Evolutionary conservation across 108 stramenopile species (phyloP), one percentile per base, ranked within the genome.

Genomic region (Cyclostephanos tholiformis): DNA sequence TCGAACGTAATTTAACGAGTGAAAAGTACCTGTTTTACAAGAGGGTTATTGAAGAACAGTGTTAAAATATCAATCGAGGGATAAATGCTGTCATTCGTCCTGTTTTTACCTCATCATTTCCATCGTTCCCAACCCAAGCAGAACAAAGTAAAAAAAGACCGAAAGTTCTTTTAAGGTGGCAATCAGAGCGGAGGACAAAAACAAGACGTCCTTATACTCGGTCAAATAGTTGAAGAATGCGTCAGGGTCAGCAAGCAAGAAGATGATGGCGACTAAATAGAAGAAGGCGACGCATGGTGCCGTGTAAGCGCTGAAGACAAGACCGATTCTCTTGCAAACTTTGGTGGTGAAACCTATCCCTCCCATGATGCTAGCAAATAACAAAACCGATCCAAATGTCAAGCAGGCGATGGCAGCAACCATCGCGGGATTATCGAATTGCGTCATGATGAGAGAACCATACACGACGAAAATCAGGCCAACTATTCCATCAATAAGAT

Each of bases 271-370:
- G 46, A 77, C 56, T 29, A 77, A 51, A 43, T 77, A 77, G 53
- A 64, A 77, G 60, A 61, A 56, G 12, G 36, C 59, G 36, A 77
- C 65, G 32, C 63, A 77, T 29, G 69, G 76, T 35, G 76, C 76
- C 11, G 38, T 36, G 38, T 62, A 77, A 23, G 68, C 59, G 25
- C 69, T 70, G n/a, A 69, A 43, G 0, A 30, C 22, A 32, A 77
- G 63, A 22, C 76, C 76, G 35, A 32, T 65, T 70, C 76, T 38
- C 14, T 63, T 63, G 68, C 76, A 77, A 9, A 30, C 35, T 35
- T 56, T 63, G 51, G 48, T 56, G 48, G 63, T 36, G 64, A 77
- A 77, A 14, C 76, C 76, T n/a, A 77, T 41, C 39, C 53, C 55
- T 19, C 76, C 76, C 76, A 77, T 77, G 2, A 63, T 58, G 46